Evolutionary conservation across 805 yeast species (phyloP).

Genomic region (Candida boleticola): DNA sequence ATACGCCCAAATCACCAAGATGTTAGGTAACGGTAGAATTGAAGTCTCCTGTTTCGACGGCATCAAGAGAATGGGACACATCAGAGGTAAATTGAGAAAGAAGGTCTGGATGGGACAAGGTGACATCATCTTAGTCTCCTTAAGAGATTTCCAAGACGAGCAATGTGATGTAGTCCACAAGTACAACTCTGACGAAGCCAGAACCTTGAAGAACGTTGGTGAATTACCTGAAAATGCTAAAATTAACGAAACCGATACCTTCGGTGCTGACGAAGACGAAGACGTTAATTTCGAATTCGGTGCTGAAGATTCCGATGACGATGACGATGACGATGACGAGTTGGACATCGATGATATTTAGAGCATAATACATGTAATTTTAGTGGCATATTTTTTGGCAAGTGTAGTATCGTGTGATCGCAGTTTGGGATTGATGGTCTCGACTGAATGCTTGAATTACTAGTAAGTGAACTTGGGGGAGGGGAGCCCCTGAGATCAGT

Average conservation of each 20-base stretch:
- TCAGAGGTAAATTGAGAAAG: constrained; percentile 98
- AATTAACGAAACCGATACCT: constrained; percentile 96
- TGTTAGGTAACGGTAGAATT: constrained; percentile 97
- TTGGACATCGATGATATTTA: constrained; percentile 95
- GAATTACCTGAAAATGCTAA: constrained; percentile 97
- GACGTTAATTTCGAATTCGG: constrained; percentile 99
- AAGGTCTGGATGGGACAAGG: constrained; percentile 99
- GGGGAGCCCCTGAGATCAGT: no score
- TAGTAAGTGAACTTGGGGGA: no score
- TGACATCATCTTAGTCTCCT: constrained; percentile 91
- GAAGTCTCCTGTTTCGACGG: constrained; percentile 97
- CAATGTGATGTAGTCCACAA: constrained; percentile 98
- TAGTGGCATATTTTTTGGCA: no score
- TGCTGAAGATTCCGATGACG: constrained; percentile 80
- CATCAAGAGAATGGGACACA: constrained; percentile 90
- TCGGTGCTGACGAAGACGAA: constrained; percentile 94
- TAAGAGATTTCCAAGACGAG: constrained; percentile 98
- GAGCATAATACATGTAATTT: constrained; percentile 10
- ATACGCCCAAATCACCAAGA: constrained; percentile 96
- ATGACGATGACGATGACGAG: constrained; percentile 63
- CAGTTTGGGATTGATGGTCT: no score
- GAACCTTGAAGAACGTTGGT: constrained; percentile 91
- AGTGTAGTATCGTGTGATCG: background rate
- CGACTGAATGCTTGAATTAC: no score
- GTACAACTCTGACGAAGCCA: constrained; percentile 96